These are phyloP conservation scores for Colletotrichum australisinense DNA, from an alignment of 2,329 filamentous ascomycete species.

Conservation along the genomic window DNA sequence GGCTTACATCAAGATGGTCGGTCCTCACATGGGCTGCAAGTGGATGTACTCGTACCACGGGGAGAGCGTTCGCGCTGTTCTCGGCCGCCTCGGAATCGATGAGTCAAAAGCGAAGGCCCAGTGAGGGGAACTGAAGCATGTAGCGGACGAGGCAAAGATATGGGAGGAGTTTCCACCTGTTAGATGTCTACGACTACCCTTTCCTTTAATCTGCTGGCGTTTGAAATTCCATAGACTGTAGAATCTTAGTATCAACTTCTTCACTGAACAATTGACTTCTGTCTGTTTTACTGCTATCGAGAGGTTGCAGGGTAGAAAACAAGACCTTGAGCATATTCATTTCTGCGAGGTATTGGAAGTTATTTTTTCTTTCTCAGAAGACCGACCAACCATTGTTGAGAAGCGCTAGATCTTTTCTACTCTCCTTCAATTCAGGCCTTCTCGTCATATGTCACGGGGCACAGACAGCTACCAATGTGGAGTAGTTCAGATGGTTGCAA, in stretches of 20 bases:
- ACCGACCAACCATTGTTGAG: too few relatives aligned
- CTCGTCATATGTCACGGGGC: not conserved
- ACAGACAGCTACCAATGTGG: not conserved
- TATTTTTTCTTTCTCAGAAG: too few relatives aligned
- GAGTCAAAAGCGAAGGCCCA: not conserved
- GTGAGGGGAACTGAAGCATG: too few relatives aligned
- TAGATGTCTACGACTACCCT: not conserved
- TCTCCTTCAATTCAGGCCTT: too few relatives aligned
- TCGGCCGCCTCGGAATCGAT: not conserved
- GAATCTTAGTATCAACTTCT: not conserved
- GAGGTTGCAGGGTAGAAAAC: fast-evolving
- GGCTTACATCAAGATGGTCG: not conserved
- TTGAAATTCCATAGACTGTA: not conserved
- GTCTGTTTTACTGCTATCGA: too few relatives aligned
- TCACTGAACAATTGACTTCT: too few relatives aligned
- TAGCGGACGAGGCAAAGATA: too few relatives aligned
- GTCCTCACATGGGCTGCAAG: not conserved
- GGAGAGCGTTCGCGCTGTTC: not conserved
- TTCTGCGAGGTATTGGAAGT: too few relatives aligned
- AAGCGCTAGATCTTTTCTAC: too few relatives aligned
- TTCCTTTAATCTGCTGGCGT: not conserved
- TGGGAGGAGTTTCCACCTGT: too few relatives aligned
- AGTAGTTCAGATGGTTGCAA: not conserved
- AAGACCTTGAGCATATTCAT: too few relatives aligned
- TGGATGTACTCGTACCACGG: constrained; percentile 1